A percentile compares a stretch with the other conserved stretches of the same genome.
phyloP scores from a whole-genome alignment of 495 filamentous ascomycete genomes.

The Neurospora sp. region DNA sequence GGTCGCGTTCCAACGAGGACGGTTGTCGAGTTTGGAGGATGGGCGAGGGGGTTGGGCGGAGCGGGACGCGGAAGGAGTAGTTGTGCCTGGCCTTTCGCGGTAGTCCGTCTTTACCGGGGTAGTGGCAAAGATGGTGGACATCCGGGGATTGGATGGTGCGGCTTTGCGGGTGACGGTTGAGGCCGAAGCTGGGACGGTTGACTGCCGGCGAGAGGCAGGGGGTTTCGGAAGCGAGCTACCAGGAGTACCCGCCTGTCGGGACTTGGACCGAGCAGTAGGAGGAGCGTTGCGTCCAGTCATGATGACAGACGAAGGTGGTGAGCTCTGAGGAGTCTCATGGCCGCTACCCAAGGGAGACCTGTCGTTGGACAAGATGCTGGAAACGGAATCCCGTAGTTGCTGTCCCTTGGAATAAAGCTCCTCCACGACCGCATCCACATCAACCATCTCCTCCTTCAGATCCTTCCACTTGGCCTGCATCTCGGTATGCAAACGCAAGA shows the following conservation, averaged over 20 bases:
- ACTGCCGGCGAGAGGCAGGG: constrained; percentile 27
- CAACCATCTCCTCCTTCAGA: constrained; percentile 62
- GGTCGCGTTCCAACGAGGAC: constrained; percentile 73
- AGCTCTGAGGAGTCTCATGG: constrained; percentile 73
- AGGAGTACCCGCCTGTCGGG: constrained; percentile 25
- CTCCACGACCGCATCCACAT: constrained; percentile 63
- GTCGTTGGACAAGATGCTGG: constrained; percentile 81
- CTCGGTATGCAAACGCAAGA: constrained; percentile 70
- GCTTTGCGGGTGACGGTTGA: constrained; percentile 25
- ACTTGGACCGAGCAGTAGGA: constrained; percentile 28
- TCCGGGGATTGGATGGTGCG: constrained; percentile 21
- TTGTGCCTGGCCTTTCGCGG: constrained; percentile 1
- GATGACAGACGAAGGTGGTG: constrained; percentile 81
- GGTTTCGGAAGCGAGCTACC: constrained; percentile 29
- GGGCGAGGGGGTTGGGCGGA: constrained; percentile 41
- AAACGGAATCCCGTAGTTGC: constrained; percentile 85
- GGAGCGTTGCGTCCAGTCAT: constrained; percentile 45
- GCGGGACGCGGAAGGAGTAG: constrained; percentile 36
- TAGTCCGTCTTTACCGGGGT: neutral
- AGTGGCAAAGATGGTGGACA: constrained; percentile 19
- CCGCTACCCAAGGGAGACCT: constrained; percentile 63
- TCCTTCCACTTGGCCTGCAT: constrained; percentile 69
- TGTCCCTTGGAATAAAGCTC: constrained; percentile 58
- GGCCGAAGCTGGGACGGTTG: constrained; percentile 18
- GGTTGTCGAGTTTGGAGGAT: constrained; percentile 38